Percentiles rank a stretch among this genome's conserved stretches.
Evolutionary conservation across 1,139 yeast species (phyloP).

Genomic region (Diutina catenulata): DNA sequence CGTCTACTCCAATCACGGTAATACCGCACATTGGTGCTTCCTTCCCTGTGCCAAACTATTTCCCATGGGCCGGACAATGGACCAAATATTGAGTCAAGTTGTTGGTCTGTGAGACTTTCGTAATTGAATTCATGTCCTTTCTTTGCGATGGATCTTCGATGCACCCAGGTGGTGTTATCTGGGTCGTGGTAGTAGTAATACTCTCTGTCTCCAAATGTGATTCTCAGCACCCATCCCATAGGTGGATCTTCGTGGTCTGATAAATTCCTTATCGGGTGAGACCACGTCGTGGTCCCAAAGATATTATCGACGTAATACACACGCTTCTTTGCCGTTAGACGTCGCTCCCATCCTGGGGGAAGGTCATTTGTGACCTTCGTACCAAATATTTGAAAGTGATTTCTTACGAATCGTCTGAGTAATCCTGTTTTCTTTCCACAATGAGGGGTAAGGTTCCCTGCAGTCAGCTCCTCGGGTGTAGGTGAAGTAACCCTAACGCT

Average conservation of each 20-base stretch:
- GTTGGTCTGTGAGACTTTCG: no score
- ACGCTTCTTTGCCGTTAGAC: constrained; percentile 95
- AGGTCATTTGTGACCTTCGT: constrained; percentile 93
- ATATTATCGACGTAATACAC: constrained; percentile 98
- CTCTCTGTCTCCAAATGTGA: constrained; percentile 94
- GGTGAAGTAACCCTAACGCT: no score
- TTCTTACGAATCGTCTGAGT: constrained; percentile 63
- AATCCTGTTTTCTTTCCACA: constrained; percentile 39
- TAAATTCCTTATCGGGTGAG: constrained; percentile 97
- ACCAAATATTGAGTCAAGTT: no score
- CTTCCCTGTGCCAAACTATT: no score
- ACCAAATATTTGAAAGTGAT: constrained; percentile 84
- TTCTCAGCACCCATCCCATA: constrained; percentile 98
- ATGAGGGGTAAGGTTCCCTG: constrained; percentile 33
- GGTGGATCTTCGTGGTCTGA: constrained; percentile 97
- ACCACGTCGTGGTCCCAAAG: constrained; percentile 98
- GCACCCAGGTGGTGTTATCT: constrained; percentile 98
- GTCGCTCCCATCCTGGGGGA: constrained; percentile 98
- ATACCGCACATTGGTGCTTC: no score
- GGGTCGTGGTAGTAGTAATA: constrained; percentile 98
- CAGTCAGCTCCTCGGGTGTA: constrained; percentile 17
- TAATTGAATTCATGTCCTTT: constrained; percentile 96
- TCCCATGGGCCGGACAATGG: no score
- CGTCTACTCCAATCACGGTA: no score
- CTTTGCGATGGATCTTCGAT: constrained; percentile 93